These are phyloP conservation scores for Neurospora sublineolata DNA, from an alignment of 495 filamentous ascomycete genomes.

Conservation along the genomic window DNA sequence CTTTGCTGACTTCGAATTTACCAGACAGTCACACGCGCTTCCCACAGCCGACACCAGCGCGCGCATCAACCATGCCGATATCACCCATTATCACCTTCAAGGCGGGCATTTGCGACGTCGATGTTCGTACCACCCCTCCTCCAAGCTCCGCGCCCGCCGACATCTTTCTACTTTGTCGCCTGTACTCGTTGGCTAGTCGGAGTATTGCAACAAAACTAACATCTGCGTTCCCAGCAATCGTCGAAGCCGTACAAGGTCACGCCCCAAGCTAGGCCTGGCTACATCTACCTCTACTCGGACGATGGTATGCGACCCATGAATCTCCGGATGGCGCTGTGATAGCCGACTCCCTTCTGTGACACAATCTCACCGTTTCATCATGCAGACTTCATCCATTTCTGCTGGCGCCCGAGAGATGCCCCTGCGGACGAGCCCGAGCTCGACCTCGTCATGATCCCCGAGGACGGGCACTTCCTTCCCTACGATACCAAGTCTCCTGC, in stretches of 20 bases:
- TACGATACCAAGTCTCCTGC: conserved; percentile 48
- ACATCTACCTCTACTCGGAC: conserved; percentile 87
- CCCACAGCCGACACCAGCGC: background rate
- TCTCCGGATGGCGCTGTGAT: background rate
- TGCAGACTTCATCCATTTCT: conserved; percentile 81
- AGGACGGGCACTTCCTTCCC: conserved; percentile 72
- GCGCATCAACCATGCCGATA: conserved; percentile 53
- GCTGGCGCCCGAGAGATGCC: conserved; percentile 59
- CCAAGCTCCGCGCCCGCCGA: background rate
- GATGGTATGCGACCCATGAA: conserved; percentile 48
- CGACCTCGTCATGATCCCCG: conserved; percentile 83
- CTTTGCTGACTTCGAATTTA: background rate
- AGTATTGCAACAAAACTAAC: conserved; percentile 15
- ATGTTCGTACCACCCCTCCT: conserved; percentile 45
- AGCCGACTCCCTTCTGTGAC: background rate
- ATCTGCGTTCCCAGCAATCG: conserved; percentile 31
- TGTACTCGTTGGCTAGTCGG: background rate
- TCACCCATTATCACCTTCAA: conserved; percentile 90
- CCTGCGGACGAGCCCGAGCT: conserved; percentile 58
- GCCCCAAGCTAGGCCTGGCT: conserved; percentile 61
- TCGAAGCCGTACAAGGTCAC: conserved; percentile 53
- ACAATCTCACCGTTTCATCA: conserved; percentile 10
- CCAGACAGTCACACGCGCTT: background rate
- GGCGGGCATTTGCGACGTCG: conserved; percentile 79
- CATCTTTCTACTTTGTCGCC: background rate